Base-by-base conservation (phyloP, 2,329 filamentous ascomycete species). In the Cryphonectria radicalis region DNA sequence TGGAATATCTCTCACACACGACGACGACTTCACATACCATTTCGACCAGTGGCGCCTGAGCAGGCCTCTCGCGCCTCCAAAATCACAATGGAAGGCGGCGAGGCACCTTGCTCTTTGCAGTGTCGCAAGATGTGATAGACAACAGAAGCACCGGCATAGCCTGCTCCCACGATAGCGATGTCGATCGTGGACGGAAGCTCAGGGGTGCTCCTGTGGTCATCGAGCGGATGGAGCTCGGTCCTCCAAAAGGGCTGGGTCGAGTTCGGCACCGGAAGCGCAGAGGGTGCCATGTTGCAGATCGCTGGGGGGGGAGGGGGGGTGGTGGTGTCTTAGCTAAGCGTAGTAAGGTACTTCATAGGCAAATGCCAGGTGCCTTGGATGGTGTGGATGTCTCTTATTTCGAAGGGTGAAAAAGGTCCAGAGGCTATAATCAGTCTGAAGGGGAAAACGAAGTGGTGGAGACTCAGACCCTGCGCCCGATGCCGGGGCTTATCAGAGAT, bases 151-250 rank as follows among this genome's bases (percentile, higher is more conserved):
- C 85, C 85, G 5, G 84, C 79, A 68, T 82, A 85, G 0, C 85
- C 85, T 19, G 82, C 81, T 0, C 85, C 85, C 11, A 87, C 80
- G 53, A 87, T 82, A 22, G 82, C 79, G 66, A 87, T 81, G 63
- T 87, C 84, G 42, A 78, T 80, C 42, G 81, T 71, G 0, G 74
- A 62, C 0, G 84, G 85, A 0, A 87, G 75, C 11, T 74, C 73
- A 3, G 79, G 75, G 0, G 79, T 82, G 40, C 78, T 81, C n/a
- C 82, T 79, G 72, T 82, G 77, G 68, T 80, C 77, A 70, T 84
- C 82, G 2, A 86, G 76, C 1, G 75, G 70, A 73, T 83, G 78
- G 8, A 79, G 80, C 35, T 82, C 73, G 4, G 77, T 78, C 25
- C 81, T 78, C 85, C 84, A 86, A 75, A 84, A 86, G 2, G 83